phyloP scores from a whole-genome alignment of 805 yeast species.

The Kodamaea neixiangensis region DNA sequence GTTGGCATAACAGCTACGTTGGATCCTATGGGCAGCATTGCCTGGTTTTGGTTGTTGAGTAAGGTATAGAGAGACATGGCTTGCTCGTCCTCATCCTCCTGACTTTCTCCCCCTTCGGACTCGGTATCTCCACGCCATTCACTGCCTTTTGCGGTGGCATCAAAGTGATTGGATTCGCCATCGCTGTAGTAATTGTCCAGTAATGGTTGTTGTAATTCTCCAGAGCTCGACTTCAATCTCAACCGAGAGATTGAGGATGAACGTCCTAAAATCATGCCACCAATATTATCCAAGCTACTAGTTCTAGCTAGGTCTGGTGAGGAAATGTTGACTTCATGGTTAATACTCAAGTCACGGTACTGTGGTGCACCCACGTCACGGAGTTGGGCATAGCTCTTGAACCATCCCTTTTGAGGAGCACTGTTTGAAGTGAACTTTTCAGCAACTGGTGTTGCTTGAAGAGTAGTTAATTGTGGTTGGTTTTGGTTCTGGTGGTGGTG shows the following conservation, averaged over 20 bases:
- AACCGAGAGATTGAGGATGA: conserved; percentile 16
- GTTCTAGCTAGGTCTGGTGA: conserved; percentile 19
- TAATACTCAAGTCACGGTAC: no score
- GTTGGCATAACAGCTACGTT: conserved; percentile 35
- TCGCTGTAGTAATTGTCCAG: conserved; percentile 10
- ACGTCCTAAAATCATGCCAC: conserved; percentile 19
- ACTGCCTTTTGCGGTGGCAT: neutral
- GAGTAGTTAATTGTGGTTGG: conserved; percentile 9
- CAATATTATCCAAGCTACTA: conserved; percentile 27
- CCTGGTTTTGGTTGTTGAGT: conserved; percentile 29
- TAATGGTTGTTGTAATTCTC: conserved; percentile 12
- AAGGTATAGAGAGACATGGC: conserved; percentile 69
- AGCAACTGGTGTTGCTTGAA: conserved; percentile 6
- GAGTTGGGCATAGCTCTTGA: conserved; percentile 30
- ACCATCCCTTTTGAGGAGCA: conserved; percentile 22
- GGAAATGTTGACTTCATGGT: conserved; percentile 16
- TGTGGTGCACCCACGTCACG: no score
- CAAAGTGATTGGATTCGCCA: neutral
- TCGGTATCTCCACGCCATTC: conserved; percentile 7
- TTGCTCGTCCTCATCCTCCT: conserved; percentile 60
- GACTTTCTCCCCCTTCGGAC: conserved; percentile 35
- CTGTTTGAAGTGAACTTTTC: conserved; percentile 18
- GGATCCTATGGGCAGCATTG: conserved; percentile 9
- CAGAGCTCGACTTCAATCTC: conserved; percentile 18
- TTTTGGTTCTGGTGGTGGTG: conserved; percentile 3